Conservation (phyloP, 257 asterid species). For the Salvia rosmarinus region DNA sequence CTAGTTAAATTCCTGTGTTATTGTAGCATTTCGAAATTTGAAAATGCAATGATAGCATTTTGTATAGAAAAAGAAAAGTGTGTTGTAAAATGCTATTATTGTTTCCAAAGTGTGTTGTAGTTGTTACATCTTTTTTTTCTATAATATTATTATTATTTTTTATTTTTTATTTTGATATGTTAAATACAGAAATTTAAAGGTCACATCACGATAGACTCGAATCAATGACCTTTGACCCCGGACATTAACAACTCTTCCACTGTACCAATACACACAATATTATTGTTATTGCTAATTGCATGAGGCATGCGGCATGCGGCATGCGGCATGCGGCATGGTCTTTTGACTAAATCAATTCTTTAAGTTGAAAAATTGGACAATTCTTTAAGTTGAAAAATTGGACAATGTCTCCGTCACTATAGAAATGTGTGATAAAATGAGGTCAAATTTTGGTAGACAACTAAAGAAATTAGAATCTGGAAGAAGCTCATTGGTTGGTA, state of each 20-base stretch:
- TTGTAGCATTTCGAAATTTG: no score
- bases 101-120: not conserved
- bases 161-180: no score
- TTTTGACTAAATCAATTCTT: not conserved
- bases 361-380: not conserved
- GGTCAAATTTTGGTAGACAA: slow-evolving; percentile 23
- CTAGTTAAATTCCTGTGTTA: no score
- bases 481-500: slow-evolving; percentile 26
- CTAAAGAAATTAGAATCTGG: slow-evolving; percentile 17
- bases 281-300: not conserved
- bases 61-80: no score
- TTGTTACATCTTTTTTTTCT: not conserved
- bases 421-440: not conserved
- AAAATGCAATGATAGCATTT: no score
- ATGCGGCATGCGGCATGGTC: no score
- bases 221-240: no score
- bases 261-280: not conserved
- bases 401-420: not conserved
- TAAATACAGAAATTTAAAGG: no score
- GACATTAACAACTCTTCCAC: no score
- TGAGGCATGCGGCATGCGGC: no score
- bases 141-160: no score
- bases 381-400: not conserved
- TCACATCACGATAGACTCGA: no score
- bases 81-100: not conserved